phyloP scores from a whole-genome alignment of 768 basidiomycete species.

The Cystobasidium ongulense region DNA sequence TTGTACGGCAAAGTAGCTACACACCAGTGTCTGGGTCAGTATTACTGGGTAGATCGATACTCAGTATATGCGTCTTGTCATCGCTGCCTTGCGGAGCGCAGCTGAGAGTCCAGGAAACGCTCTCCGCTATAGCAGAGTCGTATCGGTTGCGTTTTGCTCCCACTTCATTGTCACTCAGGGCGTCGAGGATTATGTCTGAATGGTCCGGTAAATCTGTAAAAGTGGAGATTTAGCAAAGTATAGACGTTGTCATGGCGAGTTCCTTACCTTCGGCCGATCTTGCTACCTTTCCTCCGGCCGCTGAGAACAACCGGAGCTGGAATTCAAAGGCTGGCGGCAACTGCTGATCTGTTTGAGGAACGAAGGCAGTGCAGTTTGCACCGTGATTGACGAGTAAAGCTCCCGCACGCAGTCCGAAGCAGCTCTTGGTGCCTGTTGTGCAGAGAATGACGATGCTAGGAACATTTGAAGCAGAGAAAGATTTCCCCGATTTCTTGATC shows the following conservation, averaged over 20 bases:
- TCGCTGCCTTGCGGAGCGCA: slow-evolving; percentile 8
- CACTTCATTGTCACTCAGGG: slow-evolving; percentile 31
- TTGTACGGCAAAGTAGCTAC: not conserved
- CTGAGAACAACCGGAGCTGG: slow-evolving; percentile 30
- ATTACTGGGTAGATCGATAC: slow-evolving; percentile 32
- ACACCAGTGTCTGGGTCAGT: slow-evolving; percentile 30
- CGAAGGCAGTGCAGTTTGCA: not conserved
- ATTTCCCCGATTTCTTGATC: slow-evolving; percentile 11
- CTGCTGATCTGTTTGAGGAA: slow-evolving; percentile 9
- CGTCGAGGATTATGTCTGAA: slow-evolving; percentile 31
- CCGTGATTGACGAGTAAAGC: slow-evolving; percentile 34
- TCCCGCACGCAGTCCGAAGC: slow-evolving; percentile 31
- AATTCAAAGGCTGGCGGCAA: slow-evolving; percentile 30
- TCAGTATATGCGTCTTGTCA: not conserved
- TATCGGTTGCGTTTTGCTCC: not conserved
- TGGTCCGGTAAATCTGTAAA: slow-evolving; percentile 26
- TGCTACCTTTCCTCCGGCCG: slow-evolving; percentile 28
- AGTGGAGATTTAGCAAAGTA: not conserved
- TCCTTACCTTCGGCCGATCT: slow-evolving; percentile 4
- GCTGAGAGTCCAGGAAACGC: slow-evolving; percentile 14
- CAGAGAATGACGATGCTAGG: slow-evolving; percentile 26
- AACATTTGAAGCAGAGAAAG: not conserved
- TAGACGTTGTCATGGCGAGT: not conserved
- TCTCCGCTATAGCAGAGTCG: slow-evolving; percentile 10
- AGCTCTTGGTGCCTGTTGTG: slow-evolving; percentile 19